These are phyloP conservation scores for Cercospora berteroae DNA, from an alignment of 2,329 filamentous ascomycete species.

Conservation along the genomic window DNA sequence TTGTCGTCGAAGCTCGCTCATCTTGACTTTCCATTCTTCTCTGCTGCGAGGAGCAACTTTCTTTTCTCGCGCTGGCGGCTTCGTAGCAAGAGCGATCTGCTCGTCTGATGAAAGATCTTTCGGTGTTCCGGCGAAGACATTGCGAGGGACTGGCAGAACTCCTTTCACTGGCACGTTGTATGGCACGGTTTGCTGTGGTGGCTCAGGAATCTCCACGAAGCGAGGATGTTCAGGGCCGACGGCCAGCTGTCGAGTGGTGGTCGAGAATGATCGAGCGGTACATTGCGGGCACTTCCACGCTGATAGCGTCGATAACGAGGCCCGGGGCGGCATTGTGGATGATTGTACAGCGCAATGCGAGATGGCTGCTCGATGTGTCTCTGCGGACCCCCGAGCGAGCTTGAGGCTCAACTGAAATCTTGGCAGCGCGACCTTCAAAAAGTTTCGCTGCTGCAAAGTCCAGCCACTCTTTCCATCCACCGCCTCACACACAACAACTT, in stretches of 20 bases:
- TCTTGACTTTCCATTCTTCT: constrained; percentile 65
- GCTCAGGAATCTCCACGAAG: constrained; percentile 77
- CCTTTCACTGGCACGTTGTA: constrained; percentile 62
- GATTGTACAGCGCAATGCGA: neutral
- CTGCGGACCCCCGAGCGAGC: neutral
- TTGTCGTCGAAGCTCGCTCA: constrained; percentile 69
- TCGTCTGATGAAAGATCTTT: constrained; percentile 49
- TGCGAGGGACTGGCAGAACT: constrained; percentile 76
- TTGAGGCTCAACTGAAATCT: constrained; percentile 13
- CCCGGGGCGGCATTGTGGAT: constrained; percentile 43
- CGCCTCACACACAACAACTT: neutral
- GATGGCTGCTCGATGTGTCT: constrained; percentile 1
- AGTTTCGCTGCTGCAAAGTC: constrained; percentile 13
- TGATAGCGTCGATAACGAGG: constrained; percentile 34
- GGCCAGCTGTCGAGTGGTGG: constrained; percentile 44
- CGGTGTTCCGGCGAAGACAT: constrained; percentile 65
- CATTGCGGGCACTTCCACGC: constrained; percentile 40
- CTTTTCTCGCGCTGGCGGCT: constrained; percentile 22
- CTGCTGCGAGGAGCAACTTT: constrained; percentile 46
- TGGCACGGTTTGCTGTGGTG: constrained; percentile 66
- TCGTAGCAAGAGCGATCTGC: constrained; percentile 25
- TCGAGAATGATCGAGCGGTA: constrained; percentile 44
- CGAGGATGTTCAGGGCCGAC: constrained; percentile 82
- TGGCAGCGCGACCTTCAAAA: constrained; percentile 4
- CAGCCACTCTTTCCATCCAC: constrained; percentile 8